phyloP scores from a whole-genome alignment of 371 early-diverging fungal species.

The Haplosporangium sp. region DNA sequence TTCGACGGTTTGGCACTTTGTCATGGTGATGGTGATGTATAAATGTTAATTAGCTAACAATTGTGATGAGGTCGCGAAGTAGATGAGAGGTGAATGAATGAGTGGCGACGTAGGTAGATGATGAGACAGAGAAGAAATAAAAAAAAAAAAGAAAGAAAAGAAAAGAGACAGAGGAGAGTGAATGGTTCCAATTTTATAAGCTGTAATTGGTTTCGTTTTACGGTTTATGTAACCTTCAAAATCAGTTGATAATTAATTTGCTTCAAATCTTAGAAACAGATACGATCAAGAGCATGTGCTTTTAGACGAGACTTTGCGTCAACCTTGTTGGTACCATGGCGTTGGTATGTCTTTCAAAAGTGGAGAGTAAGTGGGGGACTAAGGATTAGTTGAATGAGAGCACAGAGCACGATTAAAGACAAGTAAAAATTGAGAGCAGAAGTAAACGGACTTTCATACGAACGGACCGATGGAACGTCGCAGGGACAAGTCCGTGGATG shows the following conservation, averaged over 20 bases:
- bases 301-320: not conserved
- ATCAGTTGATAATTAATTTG: not conserved
- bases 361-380: not conserved
- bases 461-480: not conserved
- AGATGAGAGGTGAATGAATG: conserved; percentile 2
- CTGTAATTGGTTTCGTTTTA: not conserved
- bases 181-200: not conserved
- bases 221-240: not conserved
- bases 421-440: not conserved
- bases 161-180: not conserved
- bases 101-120: conserved; percentile 12
- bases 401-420: not conserved
- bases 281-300: conserved; percentile 1
- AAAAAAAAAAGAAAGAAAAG: conserved; percentile 1
- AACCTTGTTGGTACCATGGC: not conserved
- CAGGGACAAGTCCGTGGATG: not conserved
- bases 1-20: conserved; percentile 59
- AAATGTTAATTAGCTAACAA: conserved; percentile 9
- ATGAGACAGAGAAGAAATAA: conserved; percentile 13
- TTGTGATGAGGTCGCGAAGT: not conserved
- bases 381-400: not conserved
- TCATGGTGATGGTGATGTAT: conserved; percentile 34
- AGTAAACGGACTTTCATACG: not conserved
- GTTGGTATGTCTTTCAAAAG: not conserved
- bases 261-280: not conserved